A percentile compares a stretch with the other conserved stretches of the same genome.
Conservation (phyloP, 805 yeast genomes). For the Schwanniomyces yamadae region DNA sequence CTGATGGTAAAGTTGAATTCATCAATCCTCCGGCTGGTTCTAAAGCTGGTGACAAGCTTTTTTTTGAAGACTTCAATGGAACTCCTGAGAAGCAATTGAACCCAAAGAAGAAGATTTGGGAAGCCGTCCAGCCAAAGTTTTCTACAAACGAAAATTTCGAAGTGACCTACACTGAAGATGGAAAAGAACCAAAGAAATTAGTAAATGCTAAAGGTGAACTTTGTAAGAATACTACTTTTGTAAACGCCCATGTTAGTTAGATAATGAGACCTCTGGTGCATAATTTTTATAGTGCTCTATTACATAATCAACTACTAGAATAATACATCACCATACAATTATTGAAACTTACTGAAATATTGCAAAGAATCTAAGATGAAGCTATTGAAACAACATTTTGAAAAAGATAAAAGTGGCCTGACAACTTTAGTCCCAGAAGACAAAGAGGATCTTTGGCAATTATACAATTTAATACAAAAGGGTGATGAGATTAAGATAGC, state of each 20-base stretch:
- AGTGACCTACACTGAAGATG: conserved; percentile 79
- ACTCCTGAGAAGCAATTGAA: conserved; percentile 89
- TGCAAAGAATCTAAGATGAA: conserved; percentile 43
- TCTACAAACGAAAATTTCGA: conserved; percentile 73
- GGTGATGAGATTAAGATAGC: conserved; percentile 73
- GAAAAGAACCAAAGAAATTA: conserved; percentile 69
- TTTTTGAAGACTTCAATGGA: conserved; percentile 88
- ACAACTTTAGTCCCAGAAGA: conserved; percentile 78
- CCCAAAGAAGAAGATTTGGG: conserved; percentile 99
- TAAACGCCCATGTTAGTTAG: conserved; percentile 64
- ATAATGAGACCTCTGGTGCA: too few species aligned
- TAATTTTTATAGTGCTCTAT: neutral
- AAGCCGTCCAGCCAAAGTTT: conserved; percentile 88
- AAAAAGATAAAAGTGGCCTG: conserved; percentile 58
- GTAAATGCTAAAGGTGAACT: conserved; percentile 77
- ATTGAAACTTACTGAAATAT: neutral
- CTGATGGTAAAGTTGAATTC: conserved; percentile 74
- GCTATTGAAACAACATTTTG: conserved; percentile 41
- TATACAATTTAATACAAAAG: conserved; percentile 74
- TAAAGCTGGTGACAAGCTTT: conserved; percentile 93
- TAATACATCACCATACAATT: neutral
- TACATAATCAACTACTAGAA: conserved; percentile 1
- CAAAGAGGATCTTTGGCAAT: conserved; percentile 86
- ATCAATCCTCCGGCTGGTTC: conserved; percentile 93
- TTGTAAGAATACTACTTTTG: conserved; percentile 71